Evolutionary conservation across 2,329 filamentous ascomycete species (phyloP).

Genomic region (Hypoxylon sp.): DNA sequence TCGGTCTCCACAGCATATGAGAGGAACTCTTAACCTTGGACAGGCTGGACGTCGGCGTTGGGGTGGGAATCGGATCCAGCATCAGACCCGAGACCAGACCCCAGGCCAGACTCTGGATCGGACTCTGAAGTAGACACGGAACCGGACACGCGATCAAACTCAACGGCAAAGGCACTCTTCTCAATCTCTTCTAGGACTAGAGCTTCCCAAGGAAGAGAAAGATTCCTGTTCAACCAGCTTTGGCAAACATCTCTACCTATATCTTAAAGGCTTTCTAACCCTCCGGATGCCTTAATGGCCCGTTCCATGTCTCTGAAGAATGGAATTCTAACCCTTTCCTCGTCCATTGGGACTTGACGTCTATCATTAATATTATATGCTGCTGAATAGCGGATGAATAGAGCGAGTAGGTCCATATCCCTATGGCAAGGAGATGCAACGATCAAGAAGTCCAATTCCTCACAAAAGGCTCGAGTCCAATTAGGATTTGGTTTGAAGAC

Average conservation of each 20-base stretch:
- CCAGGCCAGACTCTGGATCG: too few relatives aligned
- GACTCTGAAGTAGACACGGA: background rate
- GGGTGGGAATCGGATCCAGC: too few relatives aligned
- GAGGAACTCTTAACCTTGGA: background rate
- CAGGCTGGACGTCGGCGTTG: background rate
- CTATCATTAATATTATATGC: constrained; percentile 29
- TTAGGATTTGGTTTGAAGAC: constrained; percentile 24
- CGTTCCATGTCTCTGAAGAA: constrained; percentile 11
- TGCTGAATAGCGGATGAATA: constrained; percentile 28
- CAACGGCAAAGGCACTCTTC: background rate
- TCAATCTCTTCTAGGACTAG: constrained; percentile 1
- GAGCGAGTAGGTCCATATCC: constrained; percentile 20
- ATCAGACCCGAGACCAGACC: too few relatives aligned
- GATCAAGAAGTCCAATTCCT: constrained; percentile 15
- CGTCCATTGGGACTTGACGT: constrained; percentile 1
- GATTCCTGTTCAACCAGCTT: background rate
- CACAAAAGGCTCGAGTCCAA: constrained; percentile 29
- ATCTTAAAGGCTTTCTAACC: background rate
- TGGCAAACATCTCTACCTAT: background rate
- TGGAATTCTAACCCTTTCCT: constrained; percentile 1
- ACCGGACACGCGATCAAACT: too few relatives aligned
- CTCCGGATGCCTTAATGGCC: background rate
- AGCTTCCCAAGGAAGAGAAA: constrained; percentile 10
- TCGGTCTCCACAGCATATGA: constrained; percentile 5
- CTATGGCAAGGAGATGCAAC: constrained; percentile 24